Evolutionary conservation across 495 filamentous ascomycete genomes (phyloP), one percentile per base, ranked within the genome.

Genomic region (Aspergillus heteromorphus): DNA sequence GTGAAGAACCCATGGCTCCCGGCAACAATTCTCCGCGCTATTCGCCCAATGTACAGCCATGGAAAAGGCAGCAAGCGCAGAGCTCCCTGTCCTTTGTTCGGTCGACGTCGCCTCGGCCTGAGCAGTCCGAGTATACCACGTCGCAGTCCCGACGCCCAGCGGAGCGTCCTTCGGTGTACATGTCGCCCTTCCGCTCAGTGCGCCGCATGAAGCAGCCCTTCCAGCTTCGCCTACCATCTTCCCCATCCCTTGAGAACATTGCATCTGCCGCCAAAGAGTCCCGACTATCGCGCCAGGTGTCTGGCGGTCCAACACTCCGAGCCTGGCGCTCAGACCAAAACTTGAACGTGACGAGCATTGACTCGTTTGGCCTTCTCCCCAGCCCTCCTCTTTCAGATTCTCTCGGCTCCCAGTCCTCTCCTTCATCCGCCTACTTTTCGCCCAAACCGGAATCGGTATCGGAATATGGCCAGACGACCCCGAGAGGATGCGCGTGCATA

Each of bases 141-240:
- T 56, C 64, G n/a, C 56, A 65, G 31, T 40, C 62, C 14, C 58
- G 65, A 53, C 61, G 69, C 18, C 57, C 62, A 19, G 53, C 54
- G 19, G 68, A 68, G 34, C 70, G 70, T 2, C 57, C 49, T 1
- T 45, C 63, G 14, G 56, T 62, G 36, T 66, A 48, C 23, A 67
- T 73, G 34, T 77, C 73, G 20, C 74, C 73, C 0, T 75, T 75
- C 48, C 73, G 73, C 18, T 76, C 74, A 1, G 74, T 78, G n/a
- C 64, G 71, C 14, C 69, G 61, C 51, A 78, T 78, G 73, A 75
- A 75, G 48, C 67, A 76, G 48, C 73, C 73, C 7, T 74, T 78
- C 43, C 72, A 70, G 42, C 53, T 76, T 14, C 68, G 69, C 53
- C 61, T 78, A 14, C 72, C 72, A 8, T 53, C 56, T 2, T 75